These are phyloP conservation scores for Aspergillus persii DNA, from an alignment of 2,329 filamentous ascomycete species.

Conservation along the genomic window DNA sequence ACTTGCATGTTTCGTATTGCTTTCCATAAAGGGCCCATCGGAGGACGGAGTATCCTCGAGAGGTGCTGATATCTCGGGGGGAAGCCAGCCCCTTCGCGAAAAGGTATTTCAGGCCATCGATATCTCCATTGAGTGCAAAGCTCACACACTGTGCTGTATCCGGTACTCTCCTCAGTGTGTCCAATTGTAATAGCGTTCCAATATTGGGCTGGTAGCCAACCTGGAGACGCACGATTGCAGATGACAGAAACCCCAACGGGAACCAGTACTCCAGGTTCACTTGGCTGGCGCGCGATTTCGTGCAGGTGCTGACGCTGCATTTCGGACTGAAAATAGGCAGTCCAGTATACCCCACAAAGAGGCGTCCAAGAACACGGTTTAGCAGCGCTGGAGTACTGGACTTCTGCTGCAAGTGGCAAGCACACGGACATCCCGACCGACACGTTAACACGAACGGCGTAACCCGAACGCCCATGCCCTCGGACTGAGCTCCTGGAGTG, in stretches of 20 bases:
- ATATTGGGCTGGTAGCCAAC: slow-evolving; percentile 3
- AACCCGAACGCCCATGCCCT: not conserved
- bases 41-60: slow-evolving; percentile 1
- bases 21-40: slow-evolving; percentile 4
- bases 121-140: slow-evolving; percentile 1
- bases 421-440: not conserved
- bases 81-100: slow-evolving; percentile 1
- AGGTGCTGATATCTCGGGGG: not conserved
- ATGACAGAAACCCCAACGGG: slow-evolving; percentile 1
- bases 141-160: slow-evolving; percentile 4
- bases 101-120: not conserved
- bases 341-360: slow-evolving; percentile 2
- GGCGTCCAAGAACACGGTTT: not conserved
- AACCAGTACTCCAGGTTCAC: slow-evolving; percentile 1
- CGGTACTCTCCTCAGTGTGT: not conserved
- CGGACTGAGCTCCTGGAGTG: not conserved
- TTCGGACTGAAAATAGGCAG: slow-evolving; percentile 1
- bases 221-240: not conserved
- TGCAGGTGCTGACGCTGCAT: not conserved
- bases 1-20: slow-evolving; percentile 3
- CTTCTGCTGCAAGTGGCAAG: not conserved
- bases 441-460: not conserved
- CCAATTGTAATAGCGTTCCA: not conserved
- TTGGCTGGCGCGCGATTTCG: not conserved
- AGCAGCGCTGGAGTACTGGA: not conserved